Evolutionary conservation across 768 basidiomycete species (phyloP), one percentile per base, ranked within the genome.

Genomic region (Kwoniella europaea): DNA sequence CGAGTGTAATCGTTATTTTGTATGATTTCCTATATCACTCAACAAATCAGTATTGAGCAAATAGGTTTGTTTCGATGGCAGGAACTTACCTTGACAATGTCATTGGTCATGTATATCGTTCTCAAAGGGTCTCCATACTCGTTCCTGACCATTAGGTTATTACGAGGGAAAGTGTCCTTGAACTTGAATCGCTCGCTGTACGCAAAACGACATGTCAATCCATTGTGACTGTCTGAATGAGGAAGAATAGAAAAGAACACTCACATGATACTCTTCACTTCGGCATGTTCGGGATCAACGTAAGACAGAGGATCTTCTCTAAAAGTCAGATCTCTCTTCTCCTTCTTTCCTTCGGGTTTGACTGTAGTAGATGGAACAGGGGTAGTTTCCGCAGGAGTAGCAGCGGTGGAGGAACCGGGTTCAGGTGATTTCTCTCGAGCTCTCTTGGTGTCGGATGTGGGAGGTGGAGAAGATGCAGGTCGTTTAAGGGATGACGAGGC

Each of bases 301-400:
- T 91, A 94, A 0, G 91, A 93, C 82, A 91, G 97, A 1, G 95
- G 94, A 82, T 92, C 92, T 82, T 98, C 95, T 80, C 91, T 94
- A 86, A 91, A 94, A 13, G 84, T 83, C 16, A 85, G 83, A 65
- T 79, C 80, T 6, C 79, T 72, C 76, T 79, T 67, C 59, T 76
- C 59, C 59, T 79, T 74, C 56, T 67, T 77, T 12, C 20, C 20
- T 43, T 64, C 72, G 18, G 59, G 64, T 41, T 85, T 81, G 52
- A 88, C 87, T 4, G 86, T 84, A 24, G 69, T 70, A 50, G 68
- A 42, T 15, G 44, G 54, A 22, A 63, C 56, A 10, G 67, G 55
- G 35, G 69, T 56, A 22, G 66, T 59, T 20, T 70, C 74, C 3
- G 63, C 67, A 16, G 68, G 44, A 5, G 71, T 63, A 27, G 35